phyloP scores from a whole-genome alignment of 441 rosid genomes.

The Brassica balearica region DNA sequence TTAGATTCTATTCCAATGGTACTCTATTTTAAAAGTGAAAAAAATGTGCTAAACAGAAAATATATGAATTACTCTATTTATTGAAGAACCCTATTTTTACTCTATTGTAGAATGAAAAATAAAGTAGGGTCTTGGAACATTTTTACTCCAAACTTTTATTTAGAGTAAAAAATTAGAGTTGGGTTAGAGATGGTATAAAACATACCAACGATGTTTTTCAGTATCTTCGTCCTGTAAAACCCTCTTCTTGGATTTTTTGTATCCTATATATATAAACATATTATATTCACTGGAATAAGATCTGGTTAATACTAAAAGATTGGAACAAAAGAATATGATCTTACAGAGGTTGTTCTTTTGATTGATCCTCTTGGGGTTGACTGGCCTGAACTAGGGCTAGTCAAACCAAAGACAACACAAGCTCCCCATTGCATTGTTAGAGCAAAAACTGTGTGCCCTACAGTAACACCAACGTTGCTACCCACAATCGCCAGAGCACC shows the following conservation, averaged over 20 bases:
- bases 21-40: background rate
- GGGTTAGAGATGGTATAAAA: background rate
- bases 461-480: conserved; percentile 40
- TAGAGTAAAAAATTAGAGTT: background rate
- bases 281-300: background rate
- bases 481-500: conserved; percentile 38
- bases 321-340: background rate
- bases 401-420: conserved; percentile 45
- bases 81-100: no score
- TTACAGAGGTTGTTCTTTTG: conserved; percentile 41
- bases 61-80: no score
- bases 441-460: conserved; percentile 47
- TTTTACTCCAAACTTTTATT: no score
- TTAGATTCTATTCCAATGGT: no score
- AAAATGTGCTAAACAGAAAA: no score
- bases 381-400: conserved; percentile 29
- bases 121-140: background rate
- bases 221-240: conserved; percentile 37
- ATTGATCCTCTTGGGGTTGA: conserved; percentile 35
- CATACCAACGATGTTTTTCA: conserved; percentile 39
- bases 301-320: background rate
- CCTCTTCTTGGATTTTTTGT: conserved; percentile 45
- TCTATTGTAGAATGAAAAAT: background rate
- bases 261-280: conserved; percentile 26
- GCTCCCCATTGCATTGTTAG: conserved; percentile 50